Evolutionary conservation across 2,329 filamentous ascomycete species (phyloP).

Genomic region (Fusarium sp.): DNA sequence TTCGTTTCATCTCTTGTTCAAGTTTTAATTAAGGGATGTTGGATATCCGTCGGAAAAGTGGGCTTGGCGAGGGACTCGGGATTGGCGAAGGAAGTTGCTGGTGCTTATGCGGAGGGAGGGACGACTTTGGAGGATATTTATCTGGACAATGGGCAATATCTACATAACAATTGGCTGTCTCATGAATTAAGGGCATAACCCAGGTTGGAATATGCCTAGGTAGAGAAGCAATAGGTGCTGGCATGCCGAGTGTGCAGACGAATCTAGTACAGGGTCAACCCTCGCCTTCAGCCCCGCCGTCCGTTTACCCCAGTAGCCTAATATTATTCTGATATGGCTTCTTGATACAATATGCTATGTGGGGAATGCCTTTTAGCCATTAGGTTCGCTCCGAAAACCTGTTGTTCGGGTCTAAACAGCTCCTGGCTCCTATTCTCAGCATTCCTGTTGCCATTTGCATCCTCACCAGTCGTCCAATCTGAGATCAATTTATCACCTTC

Average conservation of each 20-base stretch:
- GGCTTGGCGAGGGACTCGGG: not conserved
- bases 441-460: no score
- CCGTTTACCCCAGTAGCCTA: no score
- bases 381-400: no score
- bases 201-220: not conserved
- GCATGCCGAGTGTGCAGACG: not conserved
- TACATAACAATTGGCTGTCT: not conserved
- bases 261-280: not conserved
- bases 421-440: no score
- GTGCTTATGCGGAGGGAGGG: no score
- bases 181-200: not conserved
- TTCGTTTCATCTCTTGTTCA: constrained; percentile 17
- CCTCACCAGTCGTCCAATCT: no score
- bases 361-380: no score
- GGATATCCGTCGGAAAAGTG: not conserved
- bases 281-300: not conserved
- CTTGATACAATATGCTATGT: no score
- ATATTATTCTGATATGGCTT: no score
- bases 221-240: not conserved
- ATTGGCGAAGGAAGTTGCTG: not conserved
- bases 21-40: constrained; percentile 19
- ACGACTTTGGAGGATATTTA: not conserved
- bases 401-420: no score
- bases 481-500: no score
- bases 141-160: not conserved